phyloP scores from a whole-genome alignment of 352 stramenopile genomes.

The Thraustotheca clavata region DNA sequence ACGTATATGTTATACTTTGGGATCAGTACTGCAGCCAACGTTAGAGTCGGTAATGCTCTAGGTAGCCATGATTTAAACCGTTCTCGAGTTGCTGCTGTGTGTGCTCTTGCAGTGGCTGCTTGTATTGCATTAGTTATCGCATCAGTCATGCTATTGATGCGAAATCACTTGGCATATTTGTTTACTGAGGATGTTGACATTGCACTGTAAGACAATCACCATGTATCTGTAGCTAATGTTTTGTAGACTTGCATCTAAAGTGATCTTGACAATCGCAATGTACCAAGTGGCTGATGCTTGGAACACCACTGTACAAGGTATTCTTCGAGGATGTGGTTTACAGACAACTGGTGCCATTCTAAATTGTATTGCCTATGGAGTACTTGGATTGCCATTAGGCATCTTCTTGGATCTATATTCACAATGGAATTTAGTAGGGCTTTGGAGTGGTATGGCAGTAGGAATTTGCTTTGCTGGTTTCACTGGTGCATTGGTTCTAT shows the following conservation, averaged over 20 bases:
- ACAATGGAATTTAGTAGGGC: conserved; percentile 48
- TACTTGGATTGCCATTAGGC: conserved; percentile 66
- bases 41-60: conserved; percentile 78
- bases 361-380: conserved; percentile 80
- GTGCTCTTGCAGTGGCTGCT: conserved; percentile 42
- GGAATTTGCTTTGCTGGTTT: conserved; percentile 32
- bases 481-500: conserved; percentile 2
- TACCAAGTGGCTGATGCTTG: conserved; percentile 80
- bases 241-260: conserved; percentile 36
- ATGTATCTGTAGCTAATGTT: background rate
- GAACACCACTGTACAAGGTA: conserved; percentile 53
- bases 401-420: conserved; percentile 57
- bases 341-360: conserved; percentile 67
- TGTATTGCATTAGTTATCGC: conserved; percentile 36
- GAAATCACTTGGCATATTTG: conserved; percentile 42
- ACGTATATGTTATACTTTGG: conserved; percentile 62
- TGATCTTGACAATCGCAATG: conserved; percentile 48
- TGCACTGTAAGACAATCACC: background rate
- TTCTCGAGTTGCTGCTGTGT: conserved; percentile 51
- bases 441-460: conserved; percentile 70
- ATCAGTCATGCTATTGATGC: conserved; percentile 41
- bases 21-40: conserved; percentile 49
- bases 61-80: conserved; percentile 65
- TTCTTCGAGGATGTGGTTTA: conserved; percentile 68
- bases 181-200: conserved; percentile 41